Evolutionary conservation across 495 filamentous ascomycete genomes (phyloP), one percentile per base, ranked within the genome.

Genomic region (Trichodelitschia bisporula): DNA sequence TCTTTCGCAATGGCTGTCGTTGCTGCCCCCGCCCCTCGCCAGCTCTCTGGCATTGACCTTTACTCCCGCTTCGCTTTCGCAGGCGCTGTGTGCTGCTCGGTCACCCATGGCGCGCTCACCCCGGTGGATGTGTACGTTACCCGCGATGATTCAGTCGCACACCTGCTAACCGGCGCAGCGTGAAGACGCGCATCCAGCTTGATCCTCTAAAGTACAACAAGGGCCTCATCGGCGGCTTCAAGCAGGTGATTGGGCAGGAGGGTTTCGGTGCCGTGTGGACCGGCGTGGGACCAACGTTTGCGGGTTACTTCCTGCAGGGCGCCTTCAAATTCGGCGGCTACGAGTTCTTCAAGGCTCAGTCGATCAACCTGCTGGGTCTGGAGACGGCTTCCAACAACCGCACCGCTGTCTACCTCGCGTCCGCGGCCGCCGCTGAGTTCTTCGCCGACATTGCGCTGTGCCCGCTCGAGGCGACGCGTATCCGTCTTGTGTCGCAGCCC

Each of bases 91-190:
- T 91, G 82, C 70, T 92, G 82, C 54, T 77, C 77, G 45, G 61
- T 92, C 57, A 92, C 82, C 42, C 82, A 92, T 62, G 82, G 82
- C 45, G 69, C 64, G 45, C 64, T 90, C 49, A 92, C 82, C 33
- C 82, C 82, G 42, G 76, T 92, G 47, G 82, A 92, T 72, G 82
- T 92, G 82, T 92, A 79, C 60, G 82, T 72, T 34, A n/a, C 26
- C 21, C 30, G 3, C 14, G 6, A 12, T 28, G 16, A 38, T 4
- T 4, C 4, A 19, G 35, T 4, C 12, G 26, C 13, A 28, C 8
- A 25, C 8, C 8, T 25, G 8, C 21, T 25, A 8, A n/a, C 21
- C 9, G 21, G 9, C n/a, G n/a, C n/a, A 50, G 52, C 36, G 43
- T 53, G 31, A 51, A 49, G 45, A 55, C 52, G n/a, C 42, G 52